phyloP scores from a whole-genome alignment of 2,329 filamentous ascomycete genomes.

The Fusarium stilboides region DNA sequence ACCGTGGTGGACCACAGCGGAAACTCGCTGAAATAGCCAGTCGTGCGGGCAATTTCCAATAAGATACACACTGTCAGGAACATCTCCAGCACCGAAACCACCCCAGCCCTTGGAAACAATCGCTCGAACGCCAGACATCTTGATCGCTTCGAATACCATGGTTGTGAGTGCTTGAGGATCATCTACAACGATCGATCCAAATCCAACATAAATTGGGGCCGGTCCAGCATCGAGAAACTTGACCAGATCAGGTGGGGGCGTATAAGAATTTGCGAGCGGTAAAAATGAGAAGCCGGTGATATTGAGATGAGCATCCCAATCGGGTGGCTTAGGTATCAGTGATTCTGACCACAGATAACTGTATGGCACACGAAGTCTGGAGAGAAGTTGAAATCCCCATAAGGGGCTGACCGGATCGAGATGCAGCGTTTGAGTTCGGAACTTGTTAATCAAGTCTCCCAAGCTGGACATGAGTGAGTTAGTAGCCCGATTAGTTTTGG shows the following conservation, averaged over 20 bases:
- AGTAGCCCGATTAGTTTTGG: background rate
- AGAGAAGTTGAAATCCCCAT: conserved; percentile 76
- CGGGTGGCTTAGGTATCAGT: conserved; percentile 75
- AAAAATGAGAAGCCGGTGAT: conserved; percentile 76
- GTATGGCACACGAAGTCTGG: conserved; percentile 74
- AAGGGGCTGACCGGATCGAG: conserved; percentile 76
- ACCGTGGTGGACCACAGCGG: conserved; percentile 74
- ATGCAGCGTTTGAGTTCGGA: conserved; percentile 72
- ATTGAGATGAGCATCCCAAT: conserved; percentile 73
- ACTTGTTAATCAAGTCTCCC: conserved; percentile 80
- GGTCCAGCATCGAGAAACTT: conserved; percentile 70
- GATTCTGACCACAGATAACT: conserved; percentile 81
- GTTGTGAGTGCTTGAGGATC: conserved; percentile 70
- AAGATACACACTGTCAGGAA: conserved; percentile 69
- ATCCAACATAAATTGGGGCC: conserved; percentile 76
- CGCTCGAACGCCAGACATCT: conserved; percentile 70
- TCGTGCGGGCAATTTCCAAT: conserved; percentile 77
- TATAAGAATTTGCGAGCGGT: conserved; percentile 66
- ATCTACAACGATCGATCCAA: conserved; percentile 77
- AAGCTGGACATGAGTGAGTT: conserved; percentile 53
- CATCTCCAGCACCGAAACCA: conserved; percentile 66
- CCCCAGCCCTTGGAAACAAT: conserved; percentile 77
- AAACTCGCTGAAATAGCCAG: conserved; percentile 74
- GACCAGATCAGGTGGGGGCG: conserved; percentile 67
- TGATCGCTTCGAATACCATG: conserved; percentile 72